Evolutionary conservation across 257 asterid species (phyloP).

Genomic region (Verbascum thapsus): DNA sequence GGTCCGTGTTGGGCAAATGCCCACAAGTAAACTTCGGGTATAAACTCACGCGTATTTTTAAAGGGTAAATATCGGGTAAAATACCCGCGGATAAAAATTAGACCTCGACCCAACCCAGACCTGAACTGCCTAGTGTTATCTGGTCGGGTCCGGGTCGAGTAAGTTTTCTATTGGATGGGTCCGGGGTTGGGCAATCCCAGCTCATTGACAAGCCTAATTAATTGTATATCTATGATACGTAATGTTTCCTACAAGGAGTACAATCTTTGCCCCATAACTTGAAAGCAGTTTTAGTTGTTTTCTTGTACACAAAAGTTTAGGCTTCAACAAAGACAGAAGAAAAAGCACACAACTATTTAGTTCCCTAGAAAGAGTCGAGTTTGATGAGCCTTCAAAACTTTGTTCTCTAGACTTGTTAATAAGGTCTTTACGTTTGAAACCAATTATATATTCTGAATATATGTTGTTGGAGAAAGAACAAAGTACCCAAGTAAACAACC

Average conservation of each 20-base stretch:
- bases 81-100: too few relatives aligned
- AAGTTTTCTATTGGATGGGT: too few relatives aligned
- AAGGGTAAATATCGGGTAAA: too few relatives aligned
- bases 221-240: background rate
- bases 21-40: too few relatives aligned
- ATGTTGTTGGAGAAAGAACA: background rate
- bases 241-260: conserved; percentile 9
- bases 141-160: too few relatives aligned
- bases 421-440: conserved; percentile 17
- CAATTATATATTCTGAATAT: conserved; percentile 21
- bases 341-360: conserved; percentile 45
- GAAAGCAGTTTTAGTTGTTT: conserved; percentile 11
- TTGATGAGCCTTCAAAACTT: conserved; percentile 41
- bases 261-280: conserved; percentile 3
- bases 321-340: conserved; percentile 33
- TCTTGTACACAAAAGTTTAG: conserved; percentile 23
- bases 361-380: conserved; percentile 54
- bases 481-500: conserved; percentile 8
- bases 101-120: too few relatives aligned
- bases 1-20: too few relatives aligned
- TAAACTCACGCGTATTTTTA: too few relatives aligned
- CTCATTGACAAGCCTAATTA: background rate
- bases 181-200: too few relatives aligned
- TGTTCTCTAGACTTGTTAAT: conserved; percentile 15
- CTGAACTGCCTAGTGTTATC: too few relatives aligned